Evolutionary conservation across 106 monocot genomes (phyloP).

Genomic region (Dactylorhiza incarnata): DNA sequence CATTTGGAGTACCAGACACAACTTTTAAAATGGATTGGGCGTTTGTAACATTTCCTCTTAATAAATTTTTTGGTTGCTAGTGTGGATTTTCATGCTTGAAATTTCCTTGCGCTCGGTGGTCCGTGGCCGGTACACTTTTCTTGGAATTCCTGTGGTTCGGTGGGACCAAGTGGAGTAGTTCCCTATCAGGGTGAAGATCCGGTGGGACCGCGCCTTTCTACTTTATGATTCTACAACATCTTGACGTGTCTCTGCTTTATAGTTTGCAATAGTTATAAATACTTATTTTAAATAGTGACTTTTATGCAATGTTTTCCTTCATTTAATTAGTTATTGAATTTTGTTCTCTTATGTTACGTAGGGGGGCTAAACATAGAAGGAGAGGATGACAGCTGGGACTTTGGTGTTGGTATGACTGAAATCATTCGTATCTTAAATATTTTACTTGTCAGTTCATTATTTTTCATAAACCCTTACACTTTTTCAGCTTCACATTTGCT

Average conservation of each 20-base stretch:
- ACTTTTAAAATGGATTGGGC: too few relatives aligned
- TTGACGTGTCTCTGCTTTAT: background rate
- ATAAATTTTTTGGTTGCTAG: too few relatives aligned
- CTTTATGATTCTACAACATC: background rate
- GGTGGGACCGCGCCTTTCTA: background rate
- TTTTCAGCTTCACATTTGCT: background rate
- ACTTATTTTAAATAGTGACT: background rate
- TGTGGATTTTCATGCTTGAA: too few relatives aligned
- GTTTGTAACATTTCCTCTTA: too few relatives aligned
- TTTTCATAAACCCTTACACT: background rate
- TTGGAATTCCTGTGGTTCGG: too few relatives aligned
- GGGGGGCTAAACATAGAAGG: slow-evolving; percentile 93
- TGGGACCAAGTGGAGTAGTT: too few relatives aligned
- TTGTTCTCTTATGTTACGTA: slow-evolving; percentile 18
- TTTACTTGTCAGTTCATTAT: background rate
- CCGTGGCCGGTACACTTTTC: too few relatives aligned
- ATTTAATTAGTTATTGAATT: slow-evolving; percentile 3
- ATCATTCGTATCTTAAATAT: background rate
- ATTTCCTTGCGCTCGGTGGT: too few relatives aligned
- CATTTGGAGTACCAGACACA: too few relatives aligned
- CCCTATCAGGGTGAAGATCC: too few relatives aligned
- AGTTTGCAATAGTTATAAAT: background rate
- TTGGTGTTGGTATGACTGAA: slow-evolving; percentile 72
- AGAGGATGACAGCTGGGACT: slow-evolving; percentile 93
- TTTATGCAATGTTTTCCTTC: background rate